These are phyloP conservation scores for Conidiobolus coronatus DNA, from an alignment of 371 early-diverging fungal species.

Conservation along the genomic window DNA sequence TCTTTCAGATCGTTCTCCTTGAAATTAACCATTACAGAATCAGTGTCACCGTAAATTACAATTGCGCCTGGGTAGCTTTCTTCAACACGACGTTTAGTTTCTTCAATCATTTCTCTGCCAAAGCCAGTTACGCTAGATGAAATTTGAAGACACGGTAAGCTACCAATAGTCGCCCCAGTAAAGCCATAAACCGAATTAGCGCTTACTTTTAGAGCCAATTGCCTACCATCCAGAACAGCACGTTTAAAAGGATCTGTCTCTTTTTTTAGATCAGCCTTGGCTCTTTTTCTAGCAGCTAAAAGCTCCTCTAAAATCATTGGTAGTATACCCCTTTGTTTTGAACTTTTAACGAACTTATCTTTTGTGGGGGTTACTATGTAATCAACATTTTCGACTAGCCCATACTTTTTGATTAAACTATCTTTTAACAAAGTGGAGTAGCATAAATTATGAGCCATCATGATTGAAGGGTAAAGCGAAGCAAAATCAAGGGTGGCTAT, in stretches of 20 bases:
- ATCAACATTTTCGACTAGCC: constrained; percentile 51
- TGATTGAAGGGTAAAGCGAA: constrained; percentile 99
- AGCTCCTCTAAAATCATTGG: constrained; percentile 89
- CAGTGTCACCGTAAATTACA: constrained; percentile 99
- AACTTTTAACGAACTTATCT: constrained; percentile 56
- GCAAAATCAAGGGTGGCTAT: constrained; percentile 99
- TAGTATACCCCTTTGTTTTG: constrained; percentile 68
- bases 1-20: constrained; percentile 54
- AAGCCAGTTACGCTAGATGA: constrained; percentile 97
- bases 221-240: constrained; percentile 92
- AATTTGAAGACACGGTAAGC: constrained; percentile 94
- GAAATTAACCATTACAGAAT: constrained; percentile 99
- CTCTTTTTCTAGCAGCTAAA: constrained; percentile 85
- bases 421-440: constrained; percentile 80
- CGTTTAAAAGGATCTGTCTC: constrained; percentile 84
- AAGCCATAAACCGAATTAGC: constrained; percentile 99
- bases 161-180: constrained; percentile 95
- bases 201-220: constrained; percentile 94
- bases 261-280: constrained; percentile 84
- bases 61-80: constrained; percentile 55
- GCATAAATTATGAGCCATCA: constrained; percentile 99
- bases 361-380: constrained; percentile 69
- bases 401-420: constrained; percentile 27
- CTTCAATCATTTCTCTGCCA: constrained; percentile 96
- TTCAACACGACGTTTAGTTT: constrained; percentile 79